Conservation (phyloP, 2,329 filamentous ascomycete species). For the Phaeomoniella chlamydospora region DNA sequence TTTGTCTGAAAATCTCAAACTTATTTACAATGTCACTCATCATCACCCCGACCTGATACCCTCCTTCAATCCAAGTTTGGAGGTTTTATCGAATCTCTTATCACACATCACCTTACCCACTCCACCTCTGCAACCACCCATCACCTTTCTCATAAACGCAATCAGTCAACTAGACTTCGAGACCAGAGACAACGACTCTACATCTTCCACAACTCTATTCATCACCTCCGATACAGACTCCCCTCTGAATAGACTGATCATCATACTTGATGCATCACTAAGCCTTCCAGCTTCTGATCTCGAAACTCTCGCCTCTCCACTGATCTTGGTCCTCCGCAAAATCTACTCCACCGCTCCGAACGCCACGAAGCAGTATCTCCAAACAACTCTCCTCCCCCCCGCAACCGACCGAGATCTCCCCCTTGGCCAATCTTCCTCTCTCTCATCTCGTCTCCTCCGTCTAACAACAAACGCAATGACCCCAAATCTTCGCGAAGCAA, state of each 20-base stretch:
- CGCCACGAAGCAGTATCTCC: slow-evolving; percentile 47
- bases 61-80: slow-evolving; percentile 53
- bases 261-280: slow-evolving; percentile 55
- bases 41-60: slow-evolving; percentile 48
- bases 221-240: slow-evolving; percentile 45
- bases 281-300: slow-evolving; percentile 54
- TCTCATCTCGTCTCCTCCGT: slow-evolving; percentile 63
- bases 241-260: slow-evolving; percentile 51
- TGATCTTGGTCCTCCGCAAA: slow-evolving; percentile 59
- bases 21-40: slow-evolving; percentile 79
- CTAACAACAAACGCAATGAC: slow-evolving; percentile 61
- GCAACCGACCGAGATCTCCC: slow-evolving; percentile 62
- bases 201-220: slow-evolving; percentile 43
- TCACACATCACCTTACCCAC: slow-evolving; percentile 40
- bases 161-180: slow-evolving; percentile 65
- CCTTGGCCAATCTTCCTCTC: slow-evolving; percentile 58
- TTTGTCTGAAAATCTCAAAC: slow-evolving; percentile 67
- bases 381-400: slow-evolving; percentile 56
- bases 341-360: slow-evolving; percentile 57
- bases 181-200: slow-evolving; percentile 30
- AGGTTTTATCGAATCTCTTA: slow-evolving; percentile 57
- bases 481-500: slow-evolving; percentile 56
- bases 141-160: slow-evolving; percentile 62
- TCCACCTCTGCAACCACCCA: slow-evolving; percentile 59
- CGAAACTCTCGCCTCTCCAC: slow-evolving; percentile 54